Evolutionary conservation across 2,329 filamentous ascomycete species (phyloP), one percentile per base, ranked within the genome.

Genomic region (Verticillium nonalfalfae): DNA sequence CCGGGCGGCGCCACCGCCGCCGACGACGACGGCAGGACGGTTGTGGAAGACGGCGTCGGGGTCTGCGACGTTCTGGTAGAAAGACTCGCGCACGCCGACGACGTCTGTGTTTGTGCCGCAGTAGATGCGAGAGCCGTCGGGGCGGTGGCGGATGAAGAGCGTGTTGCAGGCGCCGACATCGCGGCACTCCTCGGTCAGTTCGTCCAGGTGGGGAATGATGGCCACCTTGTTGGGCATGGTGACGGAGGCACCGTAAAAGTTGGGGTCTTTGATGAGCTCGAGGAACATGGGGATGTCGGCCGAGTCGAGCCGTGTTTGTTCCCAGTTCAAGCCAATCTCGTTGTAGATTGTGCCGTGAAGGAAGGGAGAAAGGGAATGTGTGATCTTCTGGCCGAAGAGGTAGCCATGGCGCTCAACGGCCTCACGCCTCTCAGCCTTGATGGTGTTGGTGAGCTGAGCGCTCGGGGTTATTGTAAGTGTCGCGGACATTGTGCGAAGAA

Each of bases 171-270:
- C 90, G 57, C 90, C 90, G 26, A 93, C 88, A 39, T 88, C 86
- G 58, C 83, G 81, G 66, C 86, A 90, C 74, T 93, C 89, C 26
- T 85, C 82, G 7, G 90, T 92, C 40, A 93, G 78, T 60, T 87
- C 84, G 69, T 94, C 90, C 9, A 94, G 81, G 67, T 91, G 81
- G 0, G 85, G 80, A 63, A 93, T 84, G 70, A 94, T 91, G 67
- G 85, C 81, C 33, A 94, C 85, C 74, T 95, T 94, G 79, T 91
- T 87, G 0, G 91, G 91, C 90, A 94, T 95, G 21, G 90, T 94
- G 40, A 94, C 86, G 3, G 88, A 86, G 26, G 88, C 85, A 82
- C 86, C 87, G 69, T 87, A 88, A 72, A 87, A 89, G 66, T 81
- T 77, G 15, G 83, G 81, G 65, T 87, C 75, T 62, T 79, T 77